phyloP scores from a whole-genome alignment of 441 rosid species.

The Gossypium davidsonii region DNA sequence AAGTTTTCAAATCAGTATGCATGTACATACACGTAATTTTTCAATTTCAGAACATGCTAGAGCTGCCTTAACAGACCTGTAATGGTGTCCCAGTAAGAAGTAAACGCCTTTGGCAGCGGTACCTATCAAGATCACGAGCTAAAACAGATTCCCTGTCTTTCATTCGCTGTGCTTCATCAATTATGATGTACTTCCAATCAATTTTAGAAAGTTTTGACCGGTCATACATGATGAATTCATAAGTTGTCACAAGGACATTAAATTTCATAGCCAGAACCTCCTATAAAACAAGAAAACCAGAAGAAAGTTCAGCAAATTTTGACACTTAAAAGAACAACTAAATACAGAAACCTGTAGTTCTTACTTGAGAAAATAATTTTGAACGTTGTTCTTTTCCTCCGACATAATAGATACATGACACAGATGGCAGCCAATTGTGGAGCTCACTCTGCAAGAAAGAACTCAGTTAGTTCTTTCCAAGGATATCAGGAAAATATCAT shows the following conservation, averaged over 20 bases:
- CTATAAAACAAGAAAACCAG: constrained; percentile 32
- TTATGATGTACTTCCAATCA: constrained; percentile 97
- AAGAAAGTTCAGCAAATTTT: constrained; percentile 18
- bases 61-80: constrained; percentile 59
- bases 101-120: constrained; percentile 96
- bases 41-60: not conserved
- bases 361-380: constrained; percentile 92
- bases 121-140: constrained; percentile 99
- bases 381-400: constrained; percentile 93
- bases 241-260: constrained; percentile 97
- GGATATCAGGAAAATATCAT: not conserved
- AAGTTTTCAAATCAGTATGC: not conserved
- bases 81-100: constrained; percentile 99
- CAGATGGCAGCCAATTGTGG: constrained; percentile 94
- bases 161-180: constrained; percentile 99
- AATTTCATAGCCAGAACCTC: constrained; percentile 97
- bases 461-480: constrained; percentile 19
- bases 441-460: constrained; percentile 76
- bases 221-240: constrained; percentile 98
- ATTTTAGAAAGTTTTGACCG: constrained; percentile 96
- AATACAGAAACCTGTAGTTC: constrained; percentile 10
- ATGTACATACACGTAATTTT: not conserved
- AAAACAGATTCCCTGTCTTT: constrained; percentile 99
- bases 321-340: not conserved
- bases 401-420: constrained; percentile 91